Evolutionary conservation across 2,329 filamentous ascomycete species (phyloP).

Genomic region (Fusarium verticillioides): DNA sequence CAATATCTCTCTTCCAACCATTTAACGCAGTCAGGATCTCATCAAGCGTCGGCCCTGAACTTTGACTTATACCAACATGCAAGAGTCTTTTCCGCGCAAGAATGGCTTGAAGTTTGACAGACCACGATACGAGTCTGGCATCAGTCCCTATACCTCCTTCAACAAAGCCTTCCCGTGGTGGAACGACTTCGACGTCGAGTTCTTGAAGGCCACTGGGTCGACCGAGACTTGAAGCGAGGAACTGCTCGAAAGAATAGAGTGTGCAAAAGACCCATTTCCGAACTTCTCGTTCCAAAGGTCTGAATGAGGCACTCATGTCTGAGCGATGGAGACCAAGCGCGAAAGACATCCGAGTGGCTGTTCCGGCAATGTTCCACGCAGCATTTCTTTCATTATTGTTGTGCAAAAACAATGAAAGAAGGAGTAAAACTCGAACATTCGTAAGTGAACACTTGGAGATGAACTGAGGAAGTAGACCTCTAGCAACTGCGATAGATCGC

Average conservation of each 20-base stretch:
- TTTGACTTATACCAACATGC: slow-evolving; percentile 11
- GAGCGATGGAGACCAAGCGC: slow-evolving; percentile 48
- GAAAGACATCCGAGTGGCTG: slow-evolving; percentile 48
- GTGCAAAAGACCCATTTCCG: slow-evolving; percentile 53
- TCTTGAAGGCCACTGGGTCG: slow-evolving; percentile 51
- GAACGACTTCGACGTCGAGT: slow-evolving; percentile 49
- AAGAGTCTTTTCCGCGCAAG: slow-evolving; percentile 43
- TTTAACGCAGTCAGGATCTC: slow-evolving; percentile 19
- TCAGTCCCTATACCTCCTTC: slow-evolving; percentile 44
- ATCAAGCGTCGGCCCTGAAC: slow-evolving; percentile 20
- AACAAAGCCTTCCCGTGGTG: slow-evolving; percentile 45
- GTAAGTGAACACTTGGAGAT: slow-evolving; percentile 33
- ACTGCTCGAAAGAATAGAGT: slow-evolving; percentile 52
- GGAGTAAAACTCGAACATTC: slow-evolving; percentile 23
- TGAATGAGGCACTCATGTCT: slow-evolving; percentile 47
- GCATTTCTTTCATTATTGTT: slow-evolving; percentile 54
- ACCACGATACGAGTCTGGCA: slow-evolving; percentile 46
- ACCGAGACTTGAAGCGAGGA: slow-evolving; percentile 51
- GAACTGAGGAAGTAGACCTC: slow-evolving; percentile 25
- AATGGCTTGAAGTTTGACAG: slow-evolving; percentile 47
- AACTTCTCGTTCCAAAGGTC: slow-evolving; percentile 49
- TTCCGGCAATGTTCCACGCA: slow-evolving; percentile 50
- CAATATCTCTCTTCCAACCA: slow-evolving; percentile 24
- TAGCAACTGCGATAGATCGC: slow-evolving; percentile 17
- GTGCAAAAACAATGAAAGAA: slow-evolving; percentile 49